Evolutionary conservation across 2,329 filamentous ascomycete species (phyloP), one percentile per base, ranked within the genome.

Genomic region (Chaetomiaceae sp.): DNA sequence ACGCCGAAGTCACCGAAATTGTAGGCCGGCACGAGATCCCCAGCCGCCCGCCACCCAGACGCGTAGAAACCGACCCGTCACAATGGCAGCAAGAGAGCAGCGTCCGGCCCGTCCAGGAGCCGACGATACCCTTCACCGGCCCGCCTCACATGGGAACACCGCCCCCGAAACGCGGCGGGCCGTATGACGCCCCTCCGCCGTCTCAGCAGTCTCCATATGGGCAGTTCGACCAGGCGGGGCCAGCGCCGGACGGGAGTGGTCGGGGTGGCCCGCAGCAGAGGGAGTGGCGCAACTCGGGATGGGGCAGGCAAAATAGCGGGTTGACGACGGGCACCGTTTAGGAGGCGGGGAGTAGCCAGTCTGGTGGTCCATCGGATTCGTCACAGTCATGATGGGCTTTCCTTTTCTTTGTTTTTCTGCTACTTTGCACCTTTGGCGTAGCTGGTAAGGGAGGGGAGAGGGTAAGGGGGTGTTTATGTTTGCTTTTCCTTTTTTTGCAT

Each of bases 21-120:
- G 73, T 77, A 66, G 73, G 77, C 70, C 74, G 78, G 70, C 76
- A 76, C 68, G 80, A 82, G 69, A 76, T 87, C 72, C 71, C 78
- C 65, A 77, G 67, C 48, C 74, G 75, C 48, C 80, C 76, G 29
- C 74, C 75, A 55, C 83, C 74, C 65, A 74, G 79, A 50, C 72
- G 87, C 53, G 89, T 96, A 48, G 91, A 96, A 66, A 89, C 87
- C n/a, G 92, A 97, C 66, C 89, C 88, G 5, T 81, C 88, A 20
- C 80, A 88, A 5, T 90, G 87, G 84, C 86, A 90, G 64, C 87
- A 89, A 66, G 91, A 95, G 69, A 86, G 83, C 60, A 91, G 88
- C 45, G 90, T 92, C 37, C 83, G 91, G 45, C 88, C 91, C 54
- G 83, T 95, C 31, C 80, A 84, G 62, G 82, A 85, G 15, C 75